Evolutionary conservation across 2,329 filamentous ascomycete genomes (phyloP).

Genomic region (Tolypocladium ophioglossoides): DNA sequence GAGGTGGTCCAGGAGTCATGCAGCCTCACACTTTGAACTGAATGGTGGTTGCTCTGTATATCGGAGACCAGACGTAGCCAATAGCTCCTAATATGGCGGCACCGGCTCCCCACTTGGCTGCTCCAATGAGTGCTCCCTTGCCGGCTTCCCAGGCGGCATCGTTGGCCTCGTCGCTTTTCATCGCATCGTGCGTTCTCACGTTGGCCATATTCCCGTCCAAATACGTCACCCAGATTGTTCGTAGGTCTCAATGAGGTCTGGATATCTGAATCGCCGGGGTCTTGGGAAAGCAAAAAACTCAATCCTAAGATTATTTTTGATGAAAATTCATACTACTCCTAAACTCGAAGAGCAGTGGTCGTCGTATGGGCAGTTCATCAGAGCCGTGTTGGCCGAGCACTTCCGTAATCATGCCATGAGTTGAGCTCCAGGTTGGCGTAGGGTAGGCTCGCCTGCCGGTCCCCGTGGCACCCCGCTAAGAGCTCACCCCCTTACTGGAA

Average conservation of each 20-base stretch:
- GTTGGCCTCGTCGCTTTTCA: conserved; percentile 56
- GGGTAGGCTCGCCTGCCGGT: not conserved
- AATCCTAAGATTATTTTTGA: not conserved
- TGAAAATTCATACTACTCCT: not conserved
- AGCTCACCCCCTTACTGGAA: conserved; percentile 7
- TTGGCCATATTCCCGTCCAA: not conserved
- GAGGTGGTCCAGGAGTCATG: not conserved
- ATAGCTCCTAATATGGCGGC: conserved; percentile 50
- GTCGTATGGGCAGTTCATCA: not conserved
- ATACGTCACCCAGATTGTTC: not conserved
- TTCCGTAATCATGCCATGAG: not conserved
- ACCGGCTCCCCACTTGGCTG: conserved; percentile 62
- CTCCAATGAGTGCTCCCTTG: conserved; percentile 55
- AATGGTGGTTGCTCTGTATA: conserved; percentile 62
- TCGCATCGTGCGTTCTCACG: conserved; percentile 43
- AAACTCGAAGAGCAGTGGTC: not conserved
- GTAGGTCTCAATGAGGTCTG: not conserved
- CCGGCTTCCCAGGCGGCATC: conserved; percentile 62
- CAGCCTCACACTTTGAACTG: conserved; percentile 64
- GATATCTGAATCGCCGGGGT: not conserved
- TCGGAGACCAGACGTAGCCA: conserved; percentile 54
- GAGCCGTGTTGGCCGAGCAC: not conserved
- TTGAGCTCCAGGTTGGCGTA: not conserved
- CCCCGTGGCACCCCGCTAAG: conserved; percentile 8
- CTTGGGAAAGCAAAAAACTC: not conserved